A percentile compares a stretch with the other conserved stretches of the same genome.
Conservation (phyloP, 495 filamentous ascomycete species). For the Xylaria castorea region DNA sequence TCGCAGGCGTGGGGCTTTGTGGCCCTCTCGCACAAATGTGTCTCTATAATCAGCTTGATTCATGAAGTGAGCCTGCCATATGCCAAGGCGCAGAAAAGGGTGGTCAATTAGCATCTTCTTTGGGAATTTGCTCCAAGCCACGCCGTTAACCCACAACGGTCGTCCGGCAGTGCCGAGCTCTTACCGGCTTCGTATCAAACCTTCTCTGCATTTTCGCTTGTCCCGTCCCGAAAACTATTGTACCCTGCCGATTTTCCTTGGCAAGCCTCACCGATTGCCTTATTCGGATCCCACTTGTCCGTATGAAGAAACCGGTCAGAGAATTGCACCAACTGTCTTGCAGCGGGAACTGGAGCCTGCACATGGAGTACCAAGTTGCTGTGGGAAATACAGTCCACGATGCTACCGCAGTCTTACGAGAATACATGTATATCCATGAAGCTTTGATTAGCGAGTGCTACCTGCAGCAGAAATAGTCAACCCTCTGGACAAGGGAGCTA, state of each 20-base stretch:
- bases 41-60: constrained; percentile 10
- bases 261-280: constrained; percentile 24
- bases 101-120: constrained; percentile 12
- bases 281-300: background rate
- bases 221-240: constrained; percentile 28
- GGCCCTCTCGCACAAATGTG: background rate
- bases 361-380: constrained; percentile 17
- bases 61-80: background rate
- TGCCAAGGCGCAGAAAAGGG: background rate
- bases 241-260: constrained; percentile 22
- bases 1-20: background rate
- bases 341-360: constrained; percentile 19
- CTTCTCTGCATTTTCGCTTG: constrained; percentile 20
- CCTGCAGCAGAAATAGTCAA: background rate
- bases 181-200: constrained; percentile 17
- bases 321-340: constrained; percentile 26
- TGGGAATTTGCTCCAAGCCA: constrained; percentile 8
- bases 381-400: background rate
- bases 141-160: constrained; percentile 8
- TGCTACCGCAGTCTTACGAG: constrained; percentile 11
- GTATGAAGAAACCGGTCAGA: constrained; percentile 25
- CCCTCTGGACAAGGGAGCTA: background rate
- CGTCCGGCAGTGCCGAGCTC: constrained; percentile 21
- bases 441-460: constrained; percentile 23
- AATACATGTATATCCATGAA: constrained; percentile 16